These are phyloP conservation scores for Fusarium longipes DNA, from an alignment of 2,329 filamentous ascomycete genomes.

Conservation along the genomic window DNA sequence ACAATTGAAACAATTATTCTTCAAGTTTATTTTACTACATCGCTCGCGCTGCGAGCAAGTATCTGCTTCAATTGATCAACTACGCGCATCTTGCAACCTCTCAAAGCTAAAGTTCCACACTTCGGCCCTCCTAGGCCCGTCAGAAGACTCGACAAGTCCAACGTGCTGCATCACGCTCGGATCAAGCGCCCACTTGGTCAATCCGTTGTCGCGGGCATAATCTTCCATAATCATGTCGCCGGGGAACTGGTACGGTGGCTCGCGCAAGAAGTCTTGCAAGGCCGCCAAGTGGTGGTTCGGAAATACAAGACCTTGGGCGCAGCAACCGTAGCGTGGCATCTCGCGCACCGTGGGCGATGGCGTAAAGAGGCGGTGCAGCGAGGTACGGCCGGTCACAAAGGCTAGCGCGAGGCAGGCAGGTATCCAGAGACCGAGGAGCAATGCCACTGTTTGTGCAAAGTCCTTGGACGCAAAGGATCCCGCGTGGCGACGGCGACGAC, in stretches of 20 bases:
- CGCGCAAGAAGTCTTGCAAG: slow-evolving; percentile 44
- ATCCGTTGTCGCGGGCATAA: slow-evolving; percentile 45
- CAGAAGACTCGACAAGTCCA: slow-evolving; percentile 49
- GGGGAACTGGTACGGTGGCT: slow-evolving; percentile 50
- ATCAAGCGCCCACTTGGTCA: slow-evolving; percentile 53
- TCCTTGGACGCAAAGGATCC: slow-evolving; percentile 24
- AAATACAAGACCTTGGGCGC: slow-evolving; percentile 53
- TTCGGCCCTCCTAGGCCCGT: slow-evolving; percentile 44
- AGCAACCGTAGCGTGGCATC: slow-evolving; percentile 55
- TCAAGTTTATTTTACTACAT: neutral
- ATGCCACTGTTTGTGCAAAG: slow-evolving; percentile 43
- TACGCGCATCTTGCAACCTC: slow-evolving; percentile 7
- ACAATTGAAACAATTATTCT: neutral
- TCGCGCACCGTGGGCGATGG: slow-evolving; percentile 45
- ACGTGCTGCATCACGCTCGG: slow-evolving; percentile 54
- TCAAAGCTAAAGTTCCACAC: slow-evolving; percentile 55
- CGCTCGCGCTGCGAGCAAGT: neutral
- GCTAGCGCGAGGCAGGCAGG: slow-evolving; percentile 49
- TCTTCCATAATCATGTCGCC: slow-evolving; percentile 53
- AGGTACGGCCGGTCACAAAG: slow-evolving; percentile 47
- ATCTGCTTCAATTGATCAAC: neutral
- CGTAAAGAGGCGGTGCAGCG: slow-evolving; percentile 43
- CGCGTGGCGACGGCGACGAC: slow-evolving; percentile 16
- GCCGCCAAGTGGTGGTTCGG: slow-evolving; percentile 47
- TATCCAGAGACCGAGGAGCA: slow-evolving; percentile 47